Evolutionary conservation across 1,284 basidiomycete genomes (phyloP), one percentile per base, ranked within the genome.

Genomic region (Clitocybe nebularis): DNA sequence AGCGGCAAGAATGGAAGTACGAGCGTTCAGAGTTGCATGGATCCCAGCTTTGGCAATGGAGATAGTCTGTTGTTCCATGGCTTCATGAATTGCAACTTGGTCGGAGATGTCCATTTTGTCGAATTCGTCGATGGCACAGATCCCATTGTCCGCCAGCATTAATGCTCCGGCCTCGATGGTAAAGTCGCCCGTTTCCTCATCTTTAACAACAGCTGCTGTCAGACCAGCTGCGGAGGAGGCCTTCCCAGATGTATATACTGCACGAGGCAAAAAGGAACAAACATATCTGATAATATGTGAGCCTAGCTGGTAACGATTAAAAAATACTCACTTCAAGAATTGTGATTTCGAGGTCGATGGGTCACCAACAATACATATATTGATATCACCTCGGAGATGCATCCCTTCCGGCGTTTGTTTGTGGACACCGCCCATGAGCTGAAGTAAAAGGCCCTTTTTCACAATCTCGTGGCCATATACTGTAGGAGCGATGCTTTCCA

Each of bases 51-150:
- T 99, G 41, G 96, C 96, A 53, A 99, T 98, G 24, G 93, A 97
- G 58, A 99, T 98, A 1, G 95, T 99, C 71, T 99, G 95, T 68
- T 99, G 95, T 81, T 99, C 95, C 95, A 99, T 99, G 1, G 96
- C 94, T 75, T 99, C 95, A 76, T 99, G 96, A 54, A 99, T 99
- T 24, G 96, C 96, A 32, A 99, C 93, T 64, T 99, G 96, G 64
- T 99, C 96, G 2, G 91, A 84, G 36, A 98, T 81, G 64, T 99
- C 95, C 96, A 99, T 99, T 71, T 99, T 99, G 79, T 99, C 95
- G 62, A 99, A 99, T 66, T 99, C 96, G 71, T 99, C 96, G 58
- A 99, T 99, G 10, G 95, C 94, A 60, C 96, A 99, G 62, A 99
- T 98, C 14, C 96, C 96, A 55, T 99, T 99, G 71, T 99, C 96